Conservation (phyloP, 306 rosid genomes). For the Fragaria nilgerrensis region DNA sequence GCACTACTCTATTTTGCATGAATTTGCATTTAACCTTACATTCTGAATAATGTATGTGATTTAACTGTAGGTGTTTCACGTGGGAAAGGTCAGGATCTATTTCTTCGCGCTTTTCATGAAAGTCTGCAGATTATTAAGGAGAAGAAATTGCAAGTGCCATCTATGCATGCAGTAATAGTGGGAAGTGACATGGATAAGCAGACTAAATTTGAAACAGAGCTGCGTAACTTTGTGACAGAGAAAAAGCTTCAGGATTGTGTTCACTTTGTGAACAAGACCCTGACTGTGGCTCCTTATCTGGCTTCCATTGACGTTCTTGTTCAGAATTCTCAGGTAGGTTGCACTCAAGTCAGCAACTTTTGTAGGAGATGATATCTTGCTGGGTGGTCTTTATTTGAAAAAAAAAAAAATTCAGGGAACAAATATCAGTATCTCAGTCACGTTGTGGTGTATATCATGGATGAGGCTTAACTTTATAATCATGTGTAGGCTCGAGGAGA, state of each 20-base stretch:
- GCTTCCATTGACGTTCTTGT: conserved; percentile 94
- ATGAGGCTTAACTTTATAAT: conserved; percentile 6
- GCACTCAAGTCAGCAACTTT: conserved; percentile 16
- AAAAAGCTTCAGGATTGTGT: conserved; percentile 71
- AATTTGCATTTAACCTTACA: background rate
- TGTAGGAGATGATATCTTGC: conserved; percentile 15
- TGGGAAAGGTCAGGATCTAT: conserved; percentile 94
- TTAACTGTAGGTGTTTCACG: conserved; percentile 81
- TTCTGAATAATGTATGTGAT: conserved; percentile 22
- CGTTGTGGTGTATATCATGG: background rate
- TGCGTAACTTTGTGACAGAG: conserved; percentile 67
- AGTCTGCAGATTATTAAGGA: conserved; percentile 61
- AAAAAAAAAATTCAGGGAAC: background rate
- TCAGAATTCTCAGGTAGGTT: conserved; percentile 91
- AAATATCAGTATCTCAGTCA: background rate
- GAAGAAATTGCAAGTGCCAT: conserved; percentile 77
- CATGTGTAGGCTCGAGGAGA: conserved; percentile 65
- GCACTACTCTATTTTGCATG: background rate
- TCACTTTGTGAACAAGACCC: conserved; percentile 91
- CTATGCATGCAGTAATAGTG: conserved; percentile 81
- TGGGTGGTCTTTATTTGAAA: background rate
- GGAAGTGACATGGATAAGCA: conserved; percentile 92
- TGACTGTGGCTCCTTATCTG: conserved; percentile 87
- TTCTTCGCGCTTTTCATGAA: conserved; percentile 76
- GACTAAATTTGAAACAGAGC: conserved; percentile 69